Base-by-base conservation (phyloP, 768 basidiomycete species). In the Termitomyces sp. region DNA sequence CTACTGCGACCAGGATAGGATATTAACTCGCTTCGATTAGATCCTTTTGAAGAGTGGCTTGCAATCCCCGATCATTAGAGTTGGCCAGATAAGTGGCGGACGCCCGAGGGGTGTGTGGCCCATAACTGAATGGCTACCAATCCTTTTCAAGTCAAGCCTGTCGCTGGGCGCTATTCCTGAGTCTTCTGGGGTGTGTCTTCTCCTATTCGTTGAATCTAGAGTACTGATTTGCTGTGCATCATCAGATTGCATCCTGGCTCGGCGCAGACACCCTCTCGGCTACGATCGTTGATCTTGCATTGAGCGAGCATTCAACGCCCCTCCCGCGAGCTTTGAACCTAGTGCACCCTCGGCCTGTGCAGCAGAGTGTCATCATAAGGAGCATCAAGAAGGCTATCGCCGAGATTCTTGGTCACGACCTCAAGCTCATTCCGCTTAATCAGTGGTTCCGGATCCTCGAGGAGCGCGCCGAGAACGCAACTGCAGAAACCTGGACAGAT, bases 41-140 rank as follows among this genome's bases (percentile, higher is more conserved):
- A 65, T 74, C 16, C 62, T 75, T 2, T 61, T 62, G 3, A 48
- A 58, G 40, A 73, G 73, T 54, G 71, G 71, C 1, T 46, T 75
- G 6, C 60, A 68, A 41, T 63, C 65, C 1, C 65, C 68, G 2
- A 69, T 68, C 3, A 49, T 76, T 21, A 65, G 76, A 9, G 64
- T 77, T 31, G 75, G 75, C 3, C 76, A 77, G 59, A 67, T 77
- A 21, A 64, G 65, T 37, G 76, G 75, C n/a, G 70, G 70, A 1
- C 17, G 11, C 1, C 66, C 67, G 5, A 71, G 66, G 23, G 76
- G 75, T 2, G 71, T 72, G 10, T 78, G 77, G 77, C 63, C 72
- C 3, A 68, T 66, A 7, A 70, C 63, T 1, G 75, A 77, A 25
- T 77, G 76, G 74, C 60, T 77, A 11, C 74, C 76, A 0, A 71